A percentile compares a stretch with the other conserved stretches of the same genome.
These are phyloP conservation scores for Fagopyrum tataricum DNA, from an alignment of 148 eudicot genomes.

Conservation along the genomic window DNA sequence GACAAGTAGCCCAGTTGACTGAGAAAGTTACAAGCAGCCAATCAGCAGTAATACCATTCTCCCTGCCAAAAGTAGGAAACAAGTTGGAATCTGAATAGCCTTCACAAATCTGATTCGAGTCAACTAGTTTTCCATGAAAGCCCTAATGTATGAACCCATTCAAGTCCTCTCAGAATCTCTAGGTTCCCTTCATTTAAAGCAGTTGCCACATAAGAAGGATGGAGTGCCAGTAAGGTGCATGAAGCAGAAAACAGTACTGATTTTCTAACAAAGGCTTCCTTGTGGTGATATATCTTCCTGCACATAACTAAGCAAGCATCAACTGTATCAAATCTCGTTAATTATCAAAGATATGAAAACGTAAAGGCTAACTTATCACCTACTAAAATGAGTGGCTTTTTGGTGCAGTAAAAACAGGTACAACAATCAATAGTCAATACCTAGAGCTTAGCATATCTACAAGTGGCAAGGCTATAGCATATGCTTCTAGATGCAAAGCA, in stretches of 20 bases:
- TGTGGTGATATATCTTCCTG: slow-evolving; percentile 74
- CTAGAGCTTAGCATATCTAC: slow-evolving; percentile 84
- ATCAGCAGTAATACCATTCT: too few relatives aligned
- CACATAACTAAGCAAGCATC: slow-evolving; percentile 9
- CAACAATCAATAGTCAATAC: slow-evolving; percentile 26
- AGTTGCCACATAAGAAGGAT: slow-evolving; percentile 85
- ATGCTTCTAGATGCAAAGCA: slow-evolving; percentile 96
- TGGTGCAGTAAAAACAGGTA: too few relatives aligned
- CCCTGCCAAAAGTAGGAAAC: too few relatives aligned
- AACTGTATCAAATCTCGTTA: background rate
- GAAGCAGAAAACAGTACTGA: slow-evolving; percentile 88
- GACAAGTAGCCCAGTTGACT: too few relatives aligned
- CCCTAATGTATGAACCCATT: slow-evolving; percentile 87
- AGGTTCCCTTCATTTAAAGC: slow-evolving; percentile 60
- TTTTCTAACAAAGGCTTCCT: slow-evolving; percentile 81
- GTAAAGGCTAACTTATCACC: too few relatives aligned
- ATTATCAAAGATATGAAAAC: background rate
- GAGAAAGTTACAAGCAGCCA: too few relatives aligned
- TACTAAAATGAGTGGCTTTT: too few relatives aligned
- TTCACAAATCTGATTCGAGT: too few relatives aligned
- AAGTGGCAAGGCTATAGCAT: slow-evolving; percentile 63
- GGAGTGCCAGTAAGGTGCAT: slow-evolving; percentile 65
- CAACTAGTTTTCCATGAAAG: slow-evolving; percentile 18
- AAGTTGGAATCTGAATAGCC: too few relatives aligned
- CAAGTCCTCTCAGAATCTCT: slow-evolving; percentile 72